Conservation (phyloP, 2,329 filamentous ascomycete species). For the Phialocephala sp. region DNA sequence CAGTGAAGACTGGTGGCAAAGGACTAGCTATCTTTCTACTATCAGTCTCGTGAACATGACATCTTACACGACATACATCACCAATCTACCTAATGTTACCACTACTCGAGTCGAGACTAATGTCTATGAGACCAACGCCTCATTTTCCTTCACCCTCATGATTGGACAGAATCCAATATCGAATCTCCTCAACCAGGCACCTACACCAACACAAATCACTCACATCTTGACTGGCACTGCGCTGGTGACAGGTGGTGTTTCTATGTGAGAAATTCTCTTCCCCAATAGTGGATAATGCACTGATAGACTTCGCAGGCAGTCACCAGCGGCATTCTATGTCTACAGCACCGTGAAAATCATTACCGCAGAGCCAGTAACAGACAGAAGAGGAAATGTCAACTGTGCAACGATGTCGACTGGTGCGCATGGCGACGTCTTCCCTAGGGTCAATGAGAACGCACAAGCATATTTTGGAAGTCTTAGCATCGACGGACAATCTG, state of each 20-base stretch:
- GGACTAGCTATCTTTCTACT: conserved; percentile 7
- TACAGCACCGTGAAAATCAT: conserved; percentile 35
- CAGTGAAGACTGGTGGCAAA: conserved; percentile 28
- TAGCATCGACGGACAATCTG: neutral
- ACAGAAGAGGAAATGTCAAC: conserved; percentile 11
- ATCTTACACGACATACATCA: conserved; percentile 25
- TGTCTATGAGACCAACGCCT: conserved; percentile 18
- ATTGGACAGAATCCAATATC: conserved; percentile 24
- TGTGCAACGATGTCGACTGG: conserved; percentile 22
- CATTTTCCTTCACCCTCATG: conserved; percentile 15
- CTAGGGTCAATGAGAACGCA: conserved; percentile 28
- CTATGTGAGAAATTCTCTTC: conserved; percentile 23
- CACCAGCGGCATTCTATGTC: conserved; percentile 32
- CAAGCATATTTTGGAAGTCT: conserved; percentile 29
- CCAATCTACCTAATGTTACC: conserved; percentile 14
- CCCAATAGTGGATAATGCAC: neutral
- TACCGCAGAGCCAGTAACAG: conserved; percentile 24
- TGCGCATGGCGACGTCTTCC: neutral
- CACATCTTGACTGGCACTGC: conserved; percentile 19
- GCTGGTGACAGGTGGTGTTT: conserved; percentile 23
- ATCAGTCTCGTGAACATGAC: conserved; percentile 26
- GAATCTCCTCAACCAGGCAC: conserved; percentile 12
- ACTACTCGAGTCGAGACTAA: conserved; percentile 15
- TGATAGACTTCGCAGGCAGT: conserved; percentile 23
- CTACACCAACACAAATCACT: conserved; percentile 4